Percentiles rank a stretch among this genome's conserved stretches.
Conservation (phyloP, 2,329 filamentous ascomycete genomes). For the Calonectria honghensis region DNA sequence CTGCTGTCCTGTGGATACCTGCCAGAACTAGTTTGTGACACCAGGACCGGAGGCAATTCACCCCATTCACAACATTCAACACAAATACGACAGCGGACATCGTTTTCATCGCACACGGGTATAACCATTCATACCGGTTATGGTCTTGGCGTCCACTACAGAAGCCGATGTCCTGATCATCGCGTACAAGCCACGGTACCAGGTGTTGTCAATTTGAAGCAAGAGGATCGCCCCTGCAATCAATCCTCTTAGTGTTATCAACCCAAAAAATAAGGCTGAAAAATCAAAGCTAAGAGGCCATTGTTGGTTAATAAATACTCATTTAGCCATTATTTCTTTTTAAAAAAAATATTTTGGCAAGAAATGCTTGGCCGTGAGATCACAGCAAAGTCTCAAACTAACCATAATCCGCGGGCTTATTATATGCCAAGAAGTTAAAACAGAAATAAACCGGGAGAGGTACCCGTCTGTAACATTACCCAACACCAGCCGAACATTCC, state of each 20-base stretch:
- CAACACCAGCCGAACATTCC: background rate
- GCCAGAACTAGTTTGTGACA: too few relatives aligned
- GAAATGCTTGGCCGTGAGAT: too few relatives aligned
- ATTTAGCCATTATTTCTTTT: too few relatives aligned
- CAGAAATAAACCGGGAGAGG: background rate
- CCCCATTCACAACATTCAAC: background rate
- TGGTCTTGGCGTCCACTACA: background rate
- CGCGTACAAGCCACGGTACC: background rate
- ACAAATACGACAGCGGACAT: background rate
- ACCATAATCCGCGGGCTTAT: too few relatives aligned
- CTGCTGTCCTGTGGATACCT: background rate
- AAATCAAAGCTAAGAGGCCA: too few relatives aligned
- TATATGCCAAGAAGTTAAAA: background rate
- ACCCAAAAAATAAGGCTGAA: too few relatives aligned
- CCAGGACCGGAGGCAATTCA: constrained; percentile 9
- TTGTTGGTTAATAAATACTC: too few relatives aligned
- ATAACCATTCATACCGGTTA: background rate
- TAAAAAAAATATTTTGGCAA: too few relatives aligned
- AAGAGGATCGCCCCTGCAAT: constrained; percentile 17
- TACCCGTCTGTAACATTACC: background rate
- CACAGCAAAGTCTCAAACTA: too few relatives aligned
- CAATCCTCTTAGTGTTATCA: background rate
- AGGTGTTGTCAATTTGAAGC: constrained; percentile 18
- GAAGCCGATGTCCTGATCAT: background rate
- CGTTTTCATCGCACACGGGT: background rate